Evolutionary conservation across 1,139 yeast species (phyloP).

Genomic region (Lizanozyma gosingica): DNA sequence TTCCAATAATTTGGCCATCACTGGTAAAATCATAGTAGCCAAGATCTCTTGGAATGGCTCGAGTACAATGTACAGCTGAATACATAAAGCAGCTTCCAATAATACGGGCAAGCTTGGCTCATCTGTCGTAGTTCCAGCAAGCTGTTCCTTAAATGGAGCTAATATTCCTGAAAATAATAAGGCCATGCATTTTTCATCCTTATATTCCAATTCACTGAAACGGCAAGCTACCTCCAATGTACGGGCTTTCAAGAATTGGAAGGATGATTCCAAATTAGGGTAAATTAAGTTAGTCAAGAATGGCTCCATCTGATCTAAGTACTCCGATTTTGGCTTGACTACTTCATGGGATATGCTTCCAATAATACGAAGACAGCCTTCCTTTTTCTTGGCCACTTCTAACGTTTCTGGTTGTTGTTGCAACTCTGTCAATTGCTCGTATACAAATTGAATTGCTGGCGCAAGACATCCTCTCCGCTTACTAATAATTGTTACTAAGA

Average conservation of each 20-base stretch:
- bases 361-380: slow-evolving; percentile 72
- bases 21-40: slow-evolving; percentile 60
- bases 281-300: slow-evolving; percentile 57
- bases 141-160: slow-evolving; percentile 41
- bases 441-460: slow-evolving; percentile 59
- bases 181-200: slow-evolving; percentile 39
- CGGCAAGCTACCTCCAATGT: slow-evolving; percentile 71
- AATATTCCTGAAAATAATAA: slow-evolving; percentile 61
- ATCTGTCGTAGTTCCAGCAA: slow-evolving; percentile 6
- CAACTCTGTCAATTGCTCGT: slow-evolving; percentile 40
- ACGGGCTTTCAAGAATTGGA: slow-evolving; percentile 75
- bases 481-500: slow-evolving; percentile 56
- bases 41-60: slow-evolving; percentile 62
- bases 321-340: slow-evolving; percentile 47
- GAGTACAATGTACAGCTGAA: slow-evolving; percentile 67
- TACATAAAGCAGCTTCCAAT: slow-evolving; percentile 75
- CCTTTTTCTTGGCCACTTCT: slow-evolving; percentile 61
- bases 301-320: slow-evolving; percentile 55
- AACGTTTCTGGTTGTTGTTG: slow-evolving; percentile 35
- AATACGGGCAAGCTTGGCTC: slow-evolving; percentile 63
- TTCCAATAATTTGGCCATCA: slow-evolving; percentile 74
- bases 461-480: slow-evolving; percentile 60
- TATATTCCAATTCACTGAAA: slow-evolving; percentile 57
- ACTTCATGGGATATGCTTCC: slow-evolving; percentile 64
- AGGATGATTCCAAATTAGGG: slow-evolving; percentile 60